Conservation (phyloP, 2,329 filamentous ascomycete genomes). For the Macrophomina tecta region DNA sequence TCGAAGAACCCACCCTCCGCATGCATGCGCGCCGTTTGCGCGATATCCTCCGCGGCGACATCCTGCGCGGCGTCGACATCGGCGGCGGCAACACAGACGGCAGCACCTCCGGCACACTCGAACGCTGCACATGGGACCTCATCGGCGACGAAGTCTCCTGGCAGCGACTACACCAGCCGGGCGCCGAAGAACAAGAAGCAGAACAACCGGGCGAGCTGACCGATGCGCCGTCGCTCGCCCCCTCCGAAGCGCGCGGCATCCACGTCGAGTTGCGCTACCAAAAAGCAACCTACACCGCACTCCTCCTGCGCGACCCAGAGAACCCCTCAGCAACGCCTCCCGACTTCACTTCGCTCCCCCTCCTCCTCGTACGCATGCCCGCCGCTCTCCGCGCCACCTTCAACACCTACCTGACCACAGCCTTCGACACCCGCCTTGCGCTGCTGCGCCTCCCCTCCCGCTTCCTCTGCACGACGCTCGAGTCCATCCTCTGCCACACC, state of each 20-base stretch:
- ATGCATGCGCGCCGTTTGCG: conserved; percentile 56
- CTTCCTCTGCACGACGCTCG: conserved; percentile 54
- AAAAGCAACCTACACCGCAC: conserved; percentile 55
- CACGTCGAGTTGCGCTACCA: conserved; percentile 58
- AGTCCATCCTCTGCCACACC: conserved; percentile 66
- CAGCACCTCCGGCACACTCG: conserved; percentile 54
- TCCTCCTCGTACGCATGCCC: conserved; percentile 59
- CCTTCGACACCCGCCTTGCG: conserved; percentile 58
- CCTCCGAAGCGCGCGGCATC: conserved; percentile 49
- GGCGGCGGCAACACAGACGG: conserved; percentile 47
- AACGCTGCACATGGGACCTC: conserved; percentile 54
- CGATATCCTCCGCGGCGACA: conserved; percentile 57
- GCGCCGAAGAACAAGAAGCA: conserved; percentile 36
- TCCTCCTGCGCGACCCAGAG: conserved; percentile 52
- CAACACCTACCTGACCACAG: conserved; percentile 55
- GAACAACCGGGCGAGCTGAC: conserved; percentile 37
- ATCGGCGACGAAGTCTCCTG: conserved; percentile 50
- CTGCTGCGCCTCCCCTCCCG: conserved; percentile 51
- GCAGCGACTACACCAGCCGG: conserved; percentile 43
- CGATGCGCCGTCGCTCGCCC: conserved; percentile 29
- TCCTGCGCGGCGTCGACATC: conserved; percentile 53
- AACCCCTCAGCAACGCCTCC: conserved; percentile 33
- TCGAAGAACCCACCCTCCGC: conserved; percentile 47
- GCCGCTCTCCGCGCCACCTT: conserved; percentile 56
- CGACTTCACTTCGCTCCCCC: conserved; percentile 55